Conservation (phyloP, 192 early-diverging fungal species). For the Entophlyctis helioformis region DNA sequence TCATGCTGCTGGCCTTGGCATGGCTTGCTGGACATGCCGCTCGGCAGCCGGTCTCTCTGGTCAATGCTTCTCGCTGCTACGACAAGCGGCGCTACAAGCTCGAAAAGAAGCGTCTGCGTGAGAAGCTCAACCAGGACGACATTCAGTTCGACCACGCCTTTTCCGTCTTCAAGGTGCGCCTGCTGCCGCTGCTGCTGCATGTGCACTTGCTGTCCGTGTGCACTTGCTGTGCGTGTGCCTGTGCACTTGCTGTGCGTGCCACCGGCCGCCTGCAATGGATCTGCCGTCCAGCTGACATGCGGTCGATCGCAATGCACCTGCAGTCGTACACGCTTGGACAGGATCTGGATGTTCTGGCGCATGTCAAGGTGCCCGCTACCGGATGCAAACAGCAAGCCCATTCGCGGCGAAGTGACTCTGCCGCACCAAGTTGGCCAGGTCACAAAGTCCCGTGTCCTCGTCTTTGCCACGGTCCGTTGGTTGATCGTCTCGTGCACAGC, state of each 20-base stretch:
- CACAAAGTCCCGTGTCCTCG: conserved; percentile 39
- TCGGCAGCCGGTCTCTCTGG: too few species aligned
- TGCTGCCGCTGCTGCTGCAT: background rate
- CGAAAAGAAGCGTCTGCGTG: conserved; percentile 28
- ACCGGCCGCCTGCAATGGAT: background rate
- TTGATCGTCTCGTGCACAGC: too few species aligned
- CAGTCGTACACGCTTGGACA: conserved; percentile 23
- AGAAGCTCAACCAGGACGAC: conserved; percentile 20
- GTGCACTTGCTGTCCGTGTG: background rate
- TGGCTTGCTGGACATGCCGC: too few species aligned
- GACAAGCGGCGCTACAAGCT: conserved; percentile 29
- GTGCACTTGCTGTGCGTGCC: background rate
- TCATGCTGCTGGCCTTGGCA: too few species aligned
- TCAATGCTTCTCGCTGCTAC: conserved; percentile 21
- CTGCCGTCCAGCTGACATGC: background rate
- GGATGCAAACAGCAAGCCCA: conserved; percentile 67
- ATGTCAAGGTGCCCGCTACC: conserved; percentile 25
- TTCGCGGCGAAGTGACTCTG: conserved; percentile 67
- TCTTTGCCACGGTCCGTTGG: conserved; percentile 60
- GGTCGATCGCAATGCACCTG: background rate
- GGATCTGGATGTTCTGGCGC: conserved; percentile 11
- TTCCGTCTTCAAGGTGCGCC: conserved; percentile 12
- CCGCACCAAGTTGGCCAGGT: conserved; percentile 48
- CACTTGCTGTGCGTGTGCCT: background rate
- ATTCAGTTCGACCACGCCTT: conserved; percentile 19